Conservation (phyloP, 257 asterid genomes). For the Jacaranda mimosifolia region DNA sequence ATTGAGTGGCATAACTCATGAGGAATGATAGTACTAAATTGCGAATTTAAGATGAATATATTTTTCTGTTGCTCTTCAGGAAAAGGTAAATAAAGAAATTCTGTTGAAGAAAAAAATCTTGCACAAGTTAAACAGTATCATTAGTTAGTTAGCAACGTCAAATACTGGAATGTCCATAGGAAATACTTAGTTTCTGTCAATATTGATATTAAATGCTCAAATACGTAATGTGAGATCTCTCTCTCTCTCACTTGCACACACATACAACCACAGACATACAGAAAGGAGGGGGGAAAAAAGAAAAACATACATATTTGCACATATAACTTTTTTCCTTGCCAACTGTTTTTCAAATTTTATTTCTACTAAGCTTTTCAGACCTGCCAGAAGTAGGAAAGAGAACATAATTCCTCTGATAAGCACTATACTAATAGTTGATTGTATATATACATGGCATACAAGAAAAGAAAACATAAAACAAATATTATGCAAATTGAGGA, state of each 20-base stretch:
- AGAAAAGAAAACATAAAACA: background rate
- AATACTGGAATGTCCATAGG: background rate
- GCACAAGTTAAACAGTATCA: background rate
- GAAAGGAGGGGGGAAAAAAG: too few species aligned
- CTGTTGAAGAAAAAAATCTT: background rate
- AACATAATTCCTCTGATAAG: background rate
- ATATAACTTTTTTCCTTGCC: background rate
- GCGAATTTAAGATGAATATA: background rate
- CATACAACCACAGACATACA: too few species aligned
- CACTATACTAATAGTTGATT: too few species aligned
- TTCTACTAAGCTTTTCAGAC: background rate
- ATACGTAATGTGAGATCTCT: background rate
- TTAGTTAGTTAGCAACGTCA: background rate
- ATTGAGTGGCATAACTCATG: background rate
- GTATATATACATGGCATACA: background rate
- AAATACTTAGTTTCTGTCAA: background rate
- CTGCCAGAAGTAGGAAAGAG: background rate
- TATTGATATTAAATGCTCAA: too few species aligned
- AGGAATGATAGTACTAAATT: background rate
- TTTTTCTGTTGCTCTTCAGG: background rate
- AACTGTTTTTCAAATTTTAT: too few species aligned
- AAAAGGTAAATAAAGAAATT: conserved; percentile 1
- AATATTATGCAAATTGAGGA: background rate
- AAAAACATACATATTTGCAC: too few species aligned
- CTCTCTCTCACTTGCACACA: too few species aligned